Percentiles rank a stretch among this genome's conserved stretches.
phyloP scores from a whole-genome alignment of 2,329 filamentous ascomycete genomes.

The Alternaria panax region DNA sequence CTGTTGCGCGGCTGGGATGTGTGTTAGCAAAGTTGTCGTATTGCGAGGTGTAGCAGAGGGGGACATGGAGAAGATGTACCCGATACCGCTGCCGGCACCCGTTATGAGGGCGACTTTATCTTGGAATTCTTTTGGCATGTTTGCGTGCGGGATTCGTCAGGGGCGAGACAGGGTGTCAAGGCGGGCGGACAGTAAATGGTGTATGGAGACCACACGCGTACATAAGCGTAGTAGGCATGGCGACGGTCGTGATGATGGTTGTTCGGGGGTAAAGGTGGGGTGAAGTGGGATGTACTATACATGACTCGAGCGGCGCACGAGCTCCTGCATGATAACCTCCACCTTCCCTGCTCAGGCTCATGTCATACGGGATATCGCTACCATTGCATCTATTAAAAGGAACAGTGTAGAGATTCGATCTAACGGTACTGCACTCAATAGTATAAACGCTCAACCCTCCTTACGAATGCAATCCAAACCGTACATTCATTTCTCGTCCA shows the following conservation, averaged over 20 bases:
- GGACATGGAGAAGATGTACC: constrained; percentile 28
- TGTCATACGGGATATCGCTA: neutral
- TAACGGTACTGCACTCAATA: neutral
- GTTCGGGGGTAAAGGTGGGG: constrained; percentile 42
- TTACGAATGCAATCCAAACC: neutral
- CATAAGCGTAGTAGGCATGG: constrained; percentile 2
- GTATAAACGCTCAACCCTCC: neutral
- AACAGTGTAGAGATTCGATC: neutral
- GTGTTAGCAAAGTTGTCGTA: constrained; percentile 1
- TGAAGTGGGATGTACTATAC: constrained; percentile 42
- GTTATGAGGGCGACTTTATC: constrained; percentile 42
- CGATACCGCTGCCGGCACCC: constrained; percentile 56
- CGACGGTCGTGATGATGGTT: constrained; percentile 20
- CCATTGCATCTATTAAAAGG: neutral
- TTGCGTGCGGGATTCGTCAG: neutral
- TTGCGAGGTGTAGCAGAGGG: neutral
- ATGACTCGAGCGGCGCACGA: constrained; percentile 32
- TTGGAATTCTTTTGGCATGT: constrained; percentile 41
- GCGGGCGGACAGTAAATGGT: neutral
- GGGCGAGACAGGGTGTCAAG: neutral
- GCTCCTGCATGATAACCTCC: constrained; percentile 5
- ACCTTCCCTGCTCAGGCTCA: neutral
- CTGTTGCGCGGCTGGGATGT: constrained; percentile 51
- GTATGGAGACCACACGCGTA: neutral
- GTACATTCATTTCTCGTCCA: neutral